A percentile compares a stretch with the other conserved stretches of the same genome.
Evolutionary conservation across 2,329 filamentous ascomycete genomes (phyloP).

Genomic region (Metarhizium rileyi): DNA sequence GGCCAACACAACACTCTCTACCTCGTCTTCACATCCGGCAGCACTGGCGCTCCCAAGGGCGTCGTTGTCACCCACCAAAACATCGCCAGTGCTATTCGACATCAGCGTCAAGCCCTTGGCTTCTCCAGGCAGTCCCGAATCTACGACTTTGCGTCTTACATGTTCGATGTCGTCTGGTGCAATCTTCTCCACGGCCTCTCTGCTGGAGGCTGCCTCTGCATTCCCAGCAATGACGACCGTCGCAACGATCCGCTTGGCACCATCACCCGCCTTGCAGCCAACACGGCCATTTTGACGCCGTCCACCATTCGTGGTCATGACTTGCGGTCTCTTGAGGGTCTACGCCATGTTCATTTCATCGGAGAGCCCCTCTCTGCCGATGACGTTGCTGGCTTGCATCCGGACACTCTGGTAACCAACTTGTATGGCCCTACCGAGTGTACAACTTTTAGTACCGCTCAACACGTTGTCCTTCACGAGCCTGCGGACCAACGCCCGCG

Average conservation of each 20-base stretch:
- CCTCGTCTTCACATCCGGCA: constrained; percentile 13
- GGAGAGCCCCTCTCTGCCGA: constrained; percentile 27
- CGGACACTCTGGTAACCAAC: neutral
- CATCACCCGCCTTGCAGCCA: constrained; percentile 27
- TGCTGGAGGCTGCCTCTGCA: constrained; percentile 9
- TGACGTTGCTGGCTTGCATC: neutral
- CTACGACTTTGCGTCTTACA: constrained; percentile 8
- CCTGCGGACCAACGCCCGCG: neutral
- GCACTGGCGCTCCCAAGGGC: constrained; percentile 13
- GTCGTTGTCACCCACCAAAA: constrained; percentile 10
- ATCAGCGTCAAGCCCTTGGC: constrained; percentile 1
- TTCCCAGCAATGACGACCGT: constrained; percentile 35
- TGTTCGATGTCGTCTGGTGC: constrained; percentile 8
- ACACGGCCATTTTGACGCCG: constrained; percentile 36
- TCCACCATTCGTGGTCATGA: constrained; percentile 34
- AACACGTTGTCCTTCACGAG: neutral
- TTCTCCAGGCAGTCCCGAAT: constrained; percentile 4
- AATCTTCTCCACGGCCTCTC: constrained; percentile 5
- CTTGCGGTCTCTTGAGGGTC: constrained; percentile 26
- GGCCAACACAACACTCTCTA: constrained; percentile 3
- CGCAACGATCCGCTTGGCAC: constrained; percentile 34
- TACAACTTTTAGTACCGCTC: neutral
- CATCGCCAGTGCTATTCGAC: constrained; percentile 4
- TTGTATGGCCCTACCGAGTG: neutral
- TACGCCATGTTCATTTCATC: constrained; percentile 30